Base-by-base conservation (phyloP, 768 basidiomycete species). In the Russula virescens region DNA sequence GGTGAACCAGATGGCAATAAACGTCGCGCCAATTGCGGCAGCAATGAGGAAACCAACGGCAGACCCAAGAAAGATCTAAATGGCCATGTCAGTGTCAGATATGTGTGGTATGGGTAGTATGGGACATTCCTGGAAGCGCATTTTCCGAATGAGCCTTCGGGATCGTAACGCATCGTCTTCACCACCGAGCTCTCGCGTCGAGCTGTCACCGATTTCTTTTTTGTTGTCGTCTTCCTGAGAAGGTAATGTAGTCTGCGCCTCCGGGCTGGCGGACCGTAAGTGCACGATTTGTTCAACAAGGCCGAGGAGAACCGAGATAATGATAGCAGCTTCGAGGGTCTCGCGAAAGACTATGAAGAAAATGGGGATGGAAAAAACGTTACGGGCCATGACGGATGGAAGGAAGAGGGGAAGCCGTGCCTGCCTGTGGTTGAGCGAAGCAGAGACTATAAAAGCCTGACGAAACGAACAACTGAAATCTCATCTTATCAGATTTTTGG, bases 331-430 rank as follows among this genome's bases (percentile, higher is more conserved):
- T 78, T 97, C 94, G 66, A 97, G 81, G 5, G 92, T 89, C 81
- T 97, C 94, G 71, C 94, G 84, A 74, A 96, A 94, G 76, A 95
- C 86, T 76, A 97, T 94, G 82, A 98, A 94, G 80, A 94, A 97
- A 68, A 98, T 93, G 70, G 93, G 86, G 60, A 95, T 82, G 61
- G 89, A 91, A 76, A 97, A 97, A 59, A 94, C 76, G 70, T 85
- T 82, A 65, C 81, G 81, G 19, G 81, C 77, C 91, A 93, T 92
- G 60, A 67, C 67, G 60, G 62, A 52, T 26, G 49, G 65, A 63
- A 26, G 50, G 48, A 47, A 47, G 13, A 43, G 50, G 46, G n/a
- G 45, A 55, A 28, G 51, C 28, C 25, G 45, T 31, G 31, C 8
- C n/a, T n/a, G n/a, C n/a, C n/a, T 31, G 31, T 3, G 31, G 53